Evolutionary conservation across 1,139 yeast species (phyloP).

Genomic region (Kurtzmaniella quercitrusa): DNA sequence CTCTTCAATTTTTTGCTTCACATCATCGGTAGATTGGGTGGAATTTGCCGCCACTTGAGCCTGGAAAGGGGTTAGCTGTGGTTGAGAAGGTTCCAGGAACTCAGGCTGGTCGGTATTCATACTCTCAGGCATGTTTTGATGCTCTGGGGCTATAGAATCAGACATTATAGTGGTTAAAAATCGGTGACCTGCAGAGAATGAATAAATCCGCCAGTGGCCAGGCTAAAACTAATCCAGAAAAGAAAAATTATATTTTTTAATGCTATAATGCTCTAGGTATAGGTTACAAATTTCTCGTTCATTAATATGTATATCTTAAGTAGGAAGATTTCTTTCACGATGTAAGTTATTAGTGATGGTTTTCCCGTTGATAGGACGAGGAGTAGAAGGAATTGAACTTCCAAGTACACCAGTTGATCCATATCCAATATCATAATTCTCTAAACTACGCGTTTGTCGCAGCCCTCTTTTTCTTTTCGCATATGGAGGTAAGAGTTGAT

Average conservation of each 20-base stretch:
- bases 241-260: no score
- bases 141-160: neutral
- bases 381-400: constrained; percentile 3
- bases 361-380: constrained; percentile 22
- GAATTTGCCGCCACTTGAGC: constrained; percentile 2
- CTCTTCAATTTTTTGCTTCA: constrained; percentile 17
- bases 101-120: neutral
- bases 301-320: no score
- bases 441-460: constrained; percentile 7
- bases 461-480: constrained; percentile 15
- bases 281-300: no score
- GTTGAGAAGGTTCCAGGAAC: neutral
- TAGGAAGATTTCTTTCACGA: constrained; percentile 37
- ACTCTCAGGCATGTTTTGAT: neutral
- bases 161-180: neutral
- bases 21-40: neutral
- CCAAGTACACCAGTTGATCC: constrained; percentile 9
- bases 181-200: neutral
- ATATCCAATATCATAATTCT: neutral
- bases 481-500: constrained; percentile 26
- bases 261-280: no score
- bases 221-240: no score
- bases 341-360: constrained; percentile 22
- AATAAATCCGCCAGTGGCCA: neutral
- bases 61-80: neutral